These are phyloP conservation scores for Lachancea quebecensis DNA, from an alignment of 805 yeast genomes.

Conservation along the genomic window DNA sequence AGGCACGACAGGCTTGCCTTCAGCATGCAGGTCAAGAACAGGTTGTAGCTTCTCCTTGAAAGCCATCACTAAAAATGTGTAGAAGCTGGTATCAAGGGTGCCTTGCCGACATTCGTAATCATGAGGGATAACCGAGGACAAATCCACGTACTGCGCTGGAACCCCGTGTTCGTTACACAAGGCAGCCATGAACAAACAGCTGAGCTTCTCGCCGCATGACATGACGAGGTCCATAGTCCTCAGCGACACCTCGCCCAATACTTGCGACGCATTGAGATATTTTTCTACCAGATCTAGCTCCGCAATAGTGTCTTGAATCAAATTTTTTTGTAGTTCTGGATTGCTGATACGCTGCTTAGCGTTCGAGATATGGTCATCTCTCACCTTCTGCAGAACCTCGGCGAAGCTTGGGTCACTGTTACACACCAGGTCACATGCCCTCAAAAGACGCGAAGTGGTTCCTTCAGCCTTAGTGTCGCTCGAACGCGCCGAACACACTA, in stretches of 20 bases:
- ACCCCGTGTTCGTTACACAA: slow-evolving; percentile 78
- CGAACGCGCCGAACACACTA: slow-evolving; percentile 94
- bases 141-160: slow-evolving; percentile 69
- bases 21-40: slow-evolving; percentile 32
- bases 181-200: slow-evolving; percentile 84
- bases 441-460: slow-evolving; percentile 78
- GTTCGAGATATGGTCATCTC: slow-evolving; percentile 71
- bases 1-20: slow-evolving; percentile 50
- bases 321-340: slow-evolving; percentile 40
- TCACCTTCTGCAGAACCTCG: slow-evolving; percentile 55
- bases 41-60: slow-evolving; percentile 45
- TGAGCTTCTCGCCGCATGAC: slow-evolving; percentile 89
- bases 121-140: slow-evolving; percentile 63
- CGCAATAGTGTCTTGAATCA: slow-evolving; percentile 50
- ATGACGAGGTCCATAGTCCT: slow-evolving; percentile 84
- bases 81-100: slow-evolving; percentile 64
- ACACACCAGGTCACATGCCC: slow-evolving; percentile 75
- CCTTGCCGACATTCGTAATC: slow-evolving; percentile 45
- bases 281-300: slow-evolving; percentile 67
- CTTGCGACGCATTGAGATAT: slow-evolving; percentile 76
- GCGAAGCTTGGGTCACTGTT: slow-evolving; percentile 48
- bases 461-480: slow-evolving; percentile 90
- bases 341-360: slow-evolving; percentile 50
- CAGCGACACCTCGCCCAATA: slow-evolving; percentile 85
- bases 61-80: slow-evolving; percentile 45